Percentiles rank a stretch among this genome's conserved stretches.
Evolutionary conservation across 2,329 filamentous ascomycete species (phyloP).

Genomic region (Diaporthe sp.): DNA sequence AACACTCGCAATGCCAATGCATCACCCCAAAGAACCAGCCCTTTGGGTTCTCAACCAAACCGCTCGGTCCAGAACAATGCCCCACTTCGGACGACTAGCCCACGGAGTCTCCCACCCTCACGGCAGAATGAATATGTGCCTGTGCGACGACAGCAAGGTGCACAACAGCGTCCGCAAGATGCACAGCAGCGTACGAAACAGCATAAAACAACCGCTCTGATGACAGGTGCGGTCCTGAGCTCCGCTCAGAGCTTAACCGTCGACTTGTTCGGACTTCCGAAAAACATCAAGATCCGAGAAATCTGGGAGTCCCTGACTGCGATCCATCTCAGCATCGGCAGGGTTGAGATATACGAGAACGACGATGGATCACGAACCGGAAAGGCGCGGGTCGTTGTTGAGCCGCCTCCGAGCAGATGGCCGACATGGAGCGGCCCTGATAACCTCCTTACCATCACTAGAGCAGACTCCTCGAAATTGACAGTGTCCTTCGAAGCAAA

Average conservation of each 20-base stretch:
- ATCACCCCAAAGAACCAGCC: background rate
- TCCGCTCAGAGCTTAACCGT: constrained; percentile 49
- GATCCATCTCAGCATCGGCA: constrained; percentile 65
- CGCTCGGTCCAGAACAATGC: background rate
- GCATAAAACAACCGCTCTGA: background rate
- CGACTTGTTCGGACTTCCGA: constrained; percentile 52
- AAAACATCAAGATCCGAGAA: constrained; percentile 54
- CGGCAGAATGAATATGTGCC: background rate
- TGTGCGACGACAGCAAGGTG: background rate
- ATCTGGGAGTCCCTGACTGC: constrained; percentile 66
- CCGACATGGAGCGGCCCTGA: constrained; percentile 34
- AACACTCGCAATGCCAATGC: background rate
- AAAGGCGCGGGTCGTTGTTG: constrained; percentile 67
- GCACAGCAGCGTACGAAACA: background rate
- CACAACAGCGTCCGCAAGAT: background rate
- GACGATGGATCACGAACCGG: constrained; percentile 54
- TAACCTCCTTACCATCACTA: constrained; percentile 11
- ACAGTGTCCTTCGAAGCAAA: background rate
- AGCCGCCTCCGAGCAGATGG: constrained; percentile 63
- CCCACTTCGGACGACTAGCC: background rate
- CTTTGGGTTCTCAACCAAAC: background rate
- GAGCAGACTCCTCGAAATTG: background rate
- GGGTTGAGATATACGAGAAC: constrained; percentile 69
- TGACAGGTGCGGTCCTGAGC: background rate
- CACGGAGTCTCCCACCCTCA: background rate